Percentiles rank a stretch among this genome's conserved stretches.
phyloP scores from a whole-genome alignment of 352 stramenopile species.

The Blastocystis hominis region DNA sequence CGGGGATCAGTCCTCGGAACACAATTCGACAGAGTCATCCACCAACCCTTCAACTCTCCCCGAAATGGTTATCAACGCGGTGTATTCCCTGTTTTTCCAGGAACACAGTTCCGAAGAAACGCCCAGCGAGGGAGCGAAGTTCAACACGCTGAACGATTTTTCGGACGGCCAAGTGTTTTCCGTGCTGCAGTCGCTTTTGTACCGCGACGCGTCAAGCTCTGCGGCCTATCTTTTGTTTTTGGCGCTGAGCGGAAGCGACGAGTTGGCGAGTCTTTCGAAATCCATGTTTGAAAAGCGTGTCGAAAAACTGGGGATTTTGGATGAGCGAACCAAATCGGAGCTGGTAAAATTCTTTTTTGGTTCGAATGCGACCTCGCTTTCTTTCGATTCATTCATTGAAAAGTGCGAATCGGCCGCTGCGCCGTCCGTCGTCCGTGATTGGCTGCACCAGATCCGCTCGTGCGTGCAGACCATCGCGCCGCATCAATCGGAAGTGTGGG shows the following conservation, averaged over 20 bases:
- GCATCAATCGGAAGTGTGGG: not conserved
- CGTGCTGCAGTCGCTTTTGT: not conserved
- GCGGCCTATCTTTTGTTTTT: conserved; percentile 5
- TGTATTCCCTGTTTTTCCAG: no score
- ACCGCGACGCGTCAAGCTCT: not conserved
- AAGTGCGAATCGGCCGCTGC: not conserved
- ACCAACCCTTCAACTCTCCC: no score
- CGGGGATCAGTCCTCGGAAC: no score
- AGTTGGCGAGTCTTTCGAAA: not conserved
- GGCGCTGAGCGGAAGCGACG: not conserved
- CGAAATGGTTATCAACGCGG: no score
- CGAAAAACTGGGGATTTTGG: not conserved
- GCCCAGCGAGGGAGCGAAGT: not conserved
- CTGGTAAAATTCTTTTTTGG: conserved; percentile 3
- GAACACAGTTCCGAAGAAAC: no score
- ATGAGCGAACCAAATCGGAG: not conserved
- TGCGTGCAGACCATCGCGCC: not conserved
- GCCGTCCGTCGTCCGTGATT: not conserved
- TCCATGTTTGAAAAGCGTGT: not conserved
- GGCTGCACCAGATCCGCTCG: not conserved
- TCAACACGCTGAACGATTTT: not conserved
- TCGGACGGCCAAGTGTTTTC: not conserved
- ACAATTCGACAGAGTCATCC: no score
- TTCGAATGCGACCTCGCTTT: not conserved
- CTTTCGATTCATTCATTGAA: not conserved